These are phyloP conservation scores for Tuber umbilicatum DNA, from an alignment of 495 filamentous ascomycete genomes.

Conservation along the genomic window DNA sequence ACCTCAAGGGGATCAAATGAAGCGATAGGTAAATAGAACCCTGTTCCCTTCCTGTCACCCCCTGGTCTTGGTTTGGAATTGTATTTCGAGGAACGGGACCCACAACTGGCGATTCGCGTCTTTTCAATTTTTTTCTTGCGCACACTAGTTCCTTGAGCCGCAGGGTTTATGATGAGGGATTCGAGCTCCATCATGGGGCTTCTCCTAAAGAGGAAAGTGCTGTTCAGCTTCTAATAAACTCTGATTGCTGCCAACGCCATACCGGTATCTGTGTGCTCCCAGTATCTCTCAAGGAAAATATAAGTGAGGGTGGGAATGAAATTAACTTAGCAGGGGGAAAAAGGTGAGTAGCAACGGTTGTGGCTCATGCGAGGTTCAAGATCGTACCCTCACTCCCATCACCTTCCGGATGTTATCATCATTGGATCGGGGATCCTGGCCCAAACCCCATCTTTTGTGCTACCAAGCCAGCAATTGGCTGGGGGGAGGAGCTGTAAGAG, in stretches of 20 bases:
- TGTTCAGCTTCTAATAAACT: neutral
- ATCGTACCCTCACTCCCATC: neutral
- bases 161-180: slow-evolving; percentile 1
- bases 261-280: neutral
- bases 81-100: neutral
- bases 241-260: neutral
- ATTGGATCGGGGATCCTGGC: neutral
- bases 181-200: neutral
- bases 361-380: neutral
- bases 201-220: neutral
- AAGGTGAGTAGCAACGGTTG: neutral
- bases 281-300: neutral
- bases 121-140: neutral
- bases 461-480: neutral
- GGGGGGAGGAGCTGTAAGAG: neutral
- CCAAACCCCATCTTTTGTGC: neutral
- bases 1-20: neutral
- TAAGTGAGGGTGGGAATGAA: neutral
- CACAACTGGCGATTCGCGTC: neutral
- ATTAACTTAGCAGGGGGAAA: neutral
- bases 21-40: neutral
- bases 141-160: neutral
- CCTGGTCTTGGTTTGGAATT: neutral
- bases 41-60: neutral
- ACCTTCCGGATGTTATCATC: neutral